phyloP scores from a whole-genome alignment of 73 alveolate genomes.

The Paramecium sonneborni region DNA sequence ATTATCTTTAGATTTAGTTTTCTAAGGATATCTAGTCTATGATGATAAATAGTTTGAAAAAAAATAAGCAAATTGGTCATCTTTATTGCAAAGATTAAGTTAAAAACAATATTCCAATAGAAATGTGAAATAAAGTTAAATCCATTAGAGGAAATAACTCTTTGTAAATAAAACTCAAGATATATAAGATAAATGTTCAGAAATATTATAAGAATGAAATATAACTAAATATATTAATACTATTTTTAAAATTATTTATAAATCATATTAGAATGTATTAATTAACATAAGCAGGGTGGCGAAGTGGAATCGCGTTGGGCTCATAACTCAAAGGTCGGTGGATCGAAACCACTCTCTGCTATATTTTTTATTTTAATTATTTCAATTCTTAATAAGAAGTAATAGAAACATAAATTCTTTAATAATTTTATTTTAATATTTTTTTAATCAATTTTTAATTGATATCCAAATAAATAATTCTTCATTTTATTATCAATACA shows the following conservation, averaged over 20 bases:
- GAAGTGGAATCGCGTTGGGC: slow-evolving; percentile 99
- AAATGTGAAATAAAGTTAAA: background rate
- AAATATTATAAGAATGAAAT: background rate
- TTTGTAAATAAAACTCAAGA: background rate
- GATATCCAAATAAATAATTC: background rate
- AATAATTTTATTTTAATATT: background rate
- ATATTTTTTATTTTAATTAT: slow-evolving; percentile 10
- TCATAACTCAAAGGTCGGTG: slow-evolving; percentile 99
- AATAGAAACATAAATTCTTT: background rate
- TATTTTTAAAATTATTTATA: background rate
- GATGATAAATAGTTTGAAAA: background rate
- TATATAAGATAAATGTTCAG: background rate
- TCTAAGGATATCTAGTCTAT: background rate
- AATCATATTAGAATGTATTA: background rate
- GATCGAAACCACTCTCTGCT: slow-evolving; percentile 99
- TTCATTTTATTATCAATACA: slow-evolving; percentile 5
- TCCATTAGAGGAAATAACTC: background rate
- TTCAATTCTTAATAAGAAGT: background rate
- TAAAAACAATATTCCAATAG: background rate
- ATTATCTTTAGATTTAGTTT: background rate
- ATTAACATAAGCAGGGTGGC: slow-evolving; percentile 85
- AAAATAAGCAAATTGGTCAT: background rate
- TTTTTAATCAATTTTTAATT: background rate
- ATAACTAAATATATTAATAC: too few species aligned
- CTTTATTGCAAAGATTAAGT: background rate